These are phyloP conservation scores for Saccharomycopsis malanga DNA, from an alignment of 805 yeast species.

Conservation along the genomic window DNA sequence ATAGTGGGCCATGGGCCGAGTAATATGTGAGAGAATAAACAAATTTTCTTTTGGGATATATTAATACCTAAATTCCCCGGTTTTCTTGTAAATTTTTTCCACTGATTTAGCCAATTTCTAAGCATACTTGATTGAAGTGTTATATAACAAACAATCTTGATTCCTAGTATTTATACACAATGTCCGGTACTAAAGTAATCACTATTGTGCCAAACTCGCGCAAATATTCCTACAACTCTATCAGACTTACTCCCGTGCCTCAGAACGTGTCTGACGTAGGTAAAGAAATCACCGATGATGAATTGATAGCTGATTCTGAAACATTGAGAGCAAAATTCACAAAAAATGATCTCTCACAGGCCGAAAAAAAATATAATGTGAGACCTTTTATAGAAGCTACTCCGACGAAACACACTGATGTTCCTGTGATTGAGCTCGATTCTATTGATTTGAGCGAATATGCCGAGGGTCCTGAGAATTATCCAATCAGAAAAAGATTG, in stretches of 20 bases:
- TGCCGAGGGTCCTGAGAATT: constrained; percentile 32
- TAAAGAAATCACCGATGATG: constrained; percentile 4
- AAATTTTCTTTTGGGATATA: no score
- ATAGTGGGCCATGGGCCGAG: no score
- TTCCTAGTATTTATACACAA: no score
- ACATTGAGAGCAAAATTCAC: constrained; percentile 6
- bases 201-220: background rate
- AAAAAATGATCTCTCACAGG: constrained; percentile 5
- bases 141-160: no score
- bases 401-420: constrained; percentile 20
- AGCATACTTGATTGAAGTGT: no score
- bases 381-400: constrained; percentile 29
- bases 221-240: constrained; percentile 9
- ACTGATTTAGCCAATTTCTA: no score
- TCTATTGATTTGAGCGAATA: constrained; percentile 34
- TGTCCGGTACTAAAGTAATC: background rate
- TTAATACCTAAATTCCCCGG: no score
- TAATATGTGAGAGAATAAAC: no score
- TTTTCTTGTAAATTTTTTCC: no score
- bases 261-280: constrained; percentile 3
- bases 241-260: constrained; percentile 17
- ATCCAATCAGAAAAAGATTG: constrained; percentile 27
- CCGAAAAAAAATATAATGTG: constrained; percentile 26
- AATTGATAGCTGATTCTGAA: constrained; percentile 5
- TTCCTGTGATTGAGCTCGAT: constrained; percentile 24